phyloP scores from a whole-genome alignment of 495 filamentous ascomycete species.

The Penicillium simplicissimum region DNA sequence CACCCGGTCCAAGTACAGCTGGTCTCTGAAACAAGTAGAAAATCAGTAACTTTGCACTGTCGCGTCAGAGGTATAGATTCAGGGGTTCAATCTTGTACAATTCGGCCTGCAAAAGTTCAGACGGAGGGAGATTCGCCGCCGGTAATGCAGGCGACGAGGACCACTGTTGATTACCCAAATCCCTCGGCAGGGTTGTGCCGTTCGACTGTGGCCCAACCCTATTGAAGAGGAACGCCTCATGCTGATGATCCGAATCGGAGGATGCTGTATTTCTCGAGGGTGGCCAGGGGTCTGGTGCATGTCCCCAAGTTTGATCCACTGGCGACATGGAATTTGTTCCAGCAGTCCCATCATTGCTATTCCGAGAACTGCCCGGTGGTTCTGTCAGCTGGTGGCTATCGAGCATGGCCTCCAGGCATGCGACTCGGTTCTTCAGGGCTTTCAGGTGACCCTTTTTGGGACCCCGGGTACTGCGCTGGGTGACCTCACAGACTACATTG shows the following conservation, averaged over 20 bases:
- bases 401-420: conserved; percentile 8
- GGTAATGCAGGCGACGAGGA: neutral
- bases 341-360: neutral
- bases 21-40: conserved; percentile 25
- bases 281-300: too few species aligned
- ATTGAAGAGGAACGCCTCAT: neutral
- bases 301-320: too few species aligned
- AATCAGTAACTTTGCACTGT: neutral
- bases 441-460: conserved; percentile 57
- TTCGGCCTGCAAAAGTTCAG: neutral
- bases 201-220: neutral
- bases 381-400: conserved; percentile 1
- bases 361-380: neutral
- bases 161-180: neutral
- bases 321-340: too few species aligned
- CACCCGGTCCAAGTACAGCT: conserved; percentile 39
- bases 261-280: neutral
- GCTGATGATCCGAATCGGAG: neutral
- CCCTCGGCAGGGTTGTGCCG: neutral
- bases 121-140: neutral
- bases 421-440: conserved; percentile 30
- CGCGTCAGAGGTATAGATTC: too few species aligned
- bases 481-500: conserved; percentile 50
- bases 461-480: conserved; percentile 45
- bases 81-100: conserved; percentile 1